These are phyloP conservation scores for Antitrichia curtipendula DNA, from an alignment of 225 moss, liverwort and hornwort genomes.

Conservation along the genomic window DNA sequence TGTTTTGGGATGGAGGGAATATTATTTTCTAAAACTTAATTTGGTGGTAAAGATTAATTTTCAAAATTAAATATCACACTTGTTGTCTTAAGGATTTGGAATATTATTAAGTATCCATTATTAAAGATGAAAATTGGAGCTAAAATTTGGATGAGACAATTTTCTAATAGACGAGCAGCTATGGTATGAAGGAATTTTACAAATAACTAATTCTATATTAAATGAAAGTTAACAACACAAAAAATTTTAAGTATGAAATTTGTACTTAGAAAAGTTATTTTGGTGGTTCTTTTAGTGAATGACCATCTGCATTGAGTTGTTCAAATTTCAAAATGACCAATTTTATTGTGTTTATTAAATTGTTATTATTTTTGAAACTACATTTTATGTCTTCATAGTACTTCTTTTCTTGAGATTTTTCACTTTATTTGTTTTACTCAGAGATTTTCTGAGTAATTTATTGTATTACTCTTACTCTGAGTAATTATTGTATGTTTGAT, in stretches of 20 bases:
- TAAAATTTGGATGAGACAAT: background rate
- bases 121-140: background rate
- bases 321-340: background rate
- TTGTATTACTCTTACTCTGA: fast-evolving
- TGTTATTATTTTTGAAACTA: background rate
- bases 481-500: background rate
- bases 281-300: too few relatives aligned
- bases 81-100: background rate
- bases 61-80: background rate
- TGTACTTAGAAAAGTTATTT: background rate
- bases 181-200: background rate
- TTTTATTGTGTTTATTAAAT: background rate
- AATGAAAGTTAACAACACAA: background rate
- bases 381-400: background rate
- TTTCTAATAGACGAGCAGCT: fast-evolving
- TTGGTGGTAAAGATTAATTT: background rate
- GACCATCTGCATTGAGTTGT: background rate
- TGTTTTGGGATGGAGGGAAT: too few relatives aligned
- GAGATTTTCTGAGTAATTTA: too few relatives aligned
- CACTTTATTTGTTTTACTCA: background rate
- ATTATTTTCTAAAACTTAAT: too few relatives aligned
- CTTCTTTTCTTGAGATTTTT: background rate
- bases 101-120: background rate
- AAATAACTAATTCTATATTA: background rate
- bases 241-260: background rate